phyloP scores from a whole-genome alignment of 75 land plant genomes.

The Cunninghamia lanceolata region DNA sequence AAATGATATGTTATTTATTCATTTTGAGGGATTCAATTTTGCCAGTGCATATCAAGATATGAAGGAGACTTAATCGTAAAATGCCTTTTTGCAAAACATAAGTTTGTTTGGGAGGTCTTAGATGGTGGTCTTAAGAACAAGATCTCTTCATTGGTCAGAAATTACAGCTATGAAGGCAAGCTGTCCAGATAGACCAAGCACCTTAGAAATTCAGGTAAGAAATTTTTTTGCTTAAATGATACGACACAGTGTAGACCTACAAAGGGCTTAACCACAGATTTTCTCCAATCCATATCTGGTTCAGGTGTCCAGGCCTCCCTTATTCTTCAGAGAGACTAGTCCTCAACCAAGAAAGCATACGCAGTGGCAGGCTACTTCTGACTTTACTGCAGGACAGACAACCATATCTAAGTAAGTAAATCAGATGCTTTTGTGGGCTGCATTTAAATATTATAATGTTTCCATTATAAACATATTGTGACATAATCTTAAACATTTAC shows the following conservation, averaged over 20 bases:
- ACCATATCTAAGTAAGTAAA: conserved; percentile 39
- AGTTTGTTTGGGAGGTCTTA: conserved; percentile 89
- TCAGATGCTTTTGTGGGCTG: neutral
- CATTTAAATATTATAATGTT: neutral
- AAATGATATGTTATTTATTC: neutral
- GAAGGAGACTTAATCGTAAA: conserved; percentile 82
- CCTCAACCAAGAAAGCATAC: conserved; percentile 90
- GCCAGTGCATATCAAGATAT: conserved; percentile 33
- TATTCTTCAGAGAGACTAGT: conserved; percentile 63
- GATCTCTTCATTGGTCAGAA: conserved; percentile 89
- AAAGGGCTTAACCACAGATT: neutral
- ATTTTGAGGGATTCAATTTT: conserved; percentile 1
- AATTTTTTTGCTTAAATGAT: neutral
- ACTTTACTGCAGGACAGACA: conserved; percentile 82
- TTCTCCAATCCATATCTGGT: neutral
- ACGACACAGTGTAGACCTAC: neutral
- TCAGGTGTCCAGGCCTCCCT: conserved; percentile 58
- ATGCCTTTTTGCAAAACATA: conserved; percentile 80
- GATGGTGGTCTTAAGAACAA: conserved; percentile 70
- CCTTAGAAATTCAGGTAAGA: conserved; percentile 70
- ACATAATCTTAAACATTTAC: neutral
- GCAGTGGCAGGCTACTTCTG: conserved; percentile 58
- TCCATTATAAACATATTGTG: neutral
- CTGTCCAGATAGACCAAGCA: conserved; percentile 38
- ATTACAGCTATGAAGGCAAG: conserved; percentile 61